These are phyloP conservation scores for Cercospora nicotianae DNA, from an alignment of 2,329 filamentous ascomycete genomes.

Conservation along the genomic window DNA sequence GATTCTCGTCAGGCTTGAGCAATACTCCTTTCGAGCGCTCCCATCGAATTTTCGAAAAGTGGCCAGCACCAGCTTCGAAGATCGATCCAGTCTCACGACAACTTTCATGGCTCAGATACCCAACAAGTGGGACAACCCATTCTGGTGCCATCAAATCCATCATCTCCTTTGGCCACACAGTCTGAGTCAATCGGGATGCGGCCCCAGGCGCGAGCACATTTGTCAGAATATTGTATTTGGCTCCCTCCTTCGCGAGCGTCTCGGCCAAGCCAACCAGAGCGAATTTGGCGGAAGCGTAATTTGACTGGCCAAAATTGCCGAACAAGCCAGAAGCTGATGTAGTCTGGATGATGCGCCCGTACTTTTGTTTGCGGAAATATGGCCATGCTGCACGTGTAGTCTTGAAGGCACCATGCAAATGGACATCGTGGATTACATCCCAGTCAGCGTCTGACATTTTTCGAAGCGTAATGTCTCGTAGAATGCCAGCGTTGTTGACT, in stretches of 20 bases:
- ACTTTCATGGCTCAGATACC: constrained; percentile 80
- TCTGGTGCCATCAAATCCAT: constrained; percentile 82
- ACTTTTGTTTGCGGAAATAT: constrained; percentile 97
- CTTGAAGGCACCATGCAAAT: constrained; percentile 91
- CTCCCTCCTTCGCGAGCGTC: constrained; percentile 91
- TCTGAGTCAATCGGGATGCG: constrained; percentile 90
- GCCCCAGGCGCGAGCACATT: constrained; percentile 96
- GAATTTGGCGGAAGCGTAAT: constrained; percentile 93
- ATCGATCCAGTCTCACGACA: constrained; percentile 78
- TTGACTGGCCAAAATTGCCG: constrained; percentile 96
- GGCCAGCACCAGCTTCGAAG: constrained; percentile 89
- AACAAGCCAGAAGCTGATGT: constrained; percentile 96
- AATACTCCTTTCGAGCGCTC: constrained; percentile 84
- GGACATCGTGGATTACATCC: constrained; percentile 89
- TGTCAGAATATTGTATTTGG: constrained; percentile 92
- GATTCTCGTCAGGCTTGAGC: constrained; percentile 80
- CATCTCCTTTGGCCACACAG: constrained; percentile 87
- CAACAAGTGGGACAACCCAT: constrained; percentile 91
- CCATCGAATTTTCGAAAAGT: constrained; percentile 90
- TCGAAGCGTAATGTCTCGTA: constrained; percentile 92
- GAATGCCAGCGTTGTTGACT: constrained; percentile 93
- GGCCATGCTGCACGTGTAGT: constrained; percentile 98
- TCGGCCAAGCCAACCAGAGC: constrained; percentile 94
- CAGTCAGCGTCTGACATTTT: constrained; percentile 95
- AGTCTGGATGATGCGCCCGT: constrained; percentile 91